Evolutionary conservation across 2,329 filamentous ascomycete genomes (phyloP).

Genomic region (Diatrype stigma): DNA sequence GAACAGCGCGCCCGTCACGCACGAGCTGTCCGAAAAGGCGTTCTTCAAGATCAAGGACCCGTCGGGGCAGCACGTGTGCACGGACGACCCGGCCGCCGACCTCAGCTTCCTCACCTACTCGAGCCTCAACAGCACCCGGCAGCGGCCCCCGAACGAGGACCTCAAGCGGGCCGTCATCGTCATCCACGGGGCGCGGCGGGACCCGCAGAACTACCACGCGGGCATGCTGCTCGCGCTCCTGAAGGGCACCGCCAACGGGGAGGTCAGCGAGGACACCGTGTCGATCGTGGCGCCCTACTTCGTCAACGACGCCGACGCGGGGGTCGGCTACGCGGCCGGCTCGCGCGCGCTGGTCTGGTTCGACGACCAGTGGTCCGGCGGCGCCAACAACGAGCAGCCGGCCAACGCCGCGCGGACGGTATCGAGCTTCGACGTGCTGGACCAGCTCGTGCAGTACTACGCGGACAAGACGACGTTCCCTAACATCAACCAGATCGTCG

Average conservation of each 20-base stretch:
- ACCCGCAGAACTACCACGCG: constrained; percentile 3
- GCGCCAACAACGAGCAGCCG: constrained; percentile 9
- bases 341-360: constrained; percentile 9
- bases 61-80: constrained; percentile 3
- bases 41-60: constrained; percentile 5
- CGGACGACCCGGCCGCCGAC: background rate
- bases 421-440: constrained; percentile 6
- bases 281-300: constrained; percentile 5
- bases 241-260: background rate
- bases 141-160: background rate
- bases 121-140: background rate
- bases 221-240: constrained; percentile 3
- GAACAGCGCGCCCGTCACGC: constrained; percentile 1
- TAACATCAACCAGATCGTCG: constrained; percentile 10
- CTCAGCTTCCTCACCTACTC: constrained; percentile 3
- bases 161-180: constrained; percentile 3
- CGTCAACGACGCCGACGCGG: constrained; percentile 7
- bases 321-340: constrained; percentile 2
- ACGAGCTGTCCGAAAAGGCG: constrained; percentile 1
- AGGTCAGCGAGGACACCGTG: constrained; percentile 2
- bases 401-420: background rate
- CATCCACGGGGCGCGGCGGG: background rate
- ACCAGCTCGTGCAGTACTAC: constrained; percentile 8
- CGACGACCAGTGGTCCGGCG: constrained; percentile 5
- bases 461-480: constrained; percentile 6